Evolutionary conservation across 1,284 basidiomycete species (phyloP), one percentile per base, ranked within the genome.

Genomic region (Cystobasidiaceae sp.): DNA sequence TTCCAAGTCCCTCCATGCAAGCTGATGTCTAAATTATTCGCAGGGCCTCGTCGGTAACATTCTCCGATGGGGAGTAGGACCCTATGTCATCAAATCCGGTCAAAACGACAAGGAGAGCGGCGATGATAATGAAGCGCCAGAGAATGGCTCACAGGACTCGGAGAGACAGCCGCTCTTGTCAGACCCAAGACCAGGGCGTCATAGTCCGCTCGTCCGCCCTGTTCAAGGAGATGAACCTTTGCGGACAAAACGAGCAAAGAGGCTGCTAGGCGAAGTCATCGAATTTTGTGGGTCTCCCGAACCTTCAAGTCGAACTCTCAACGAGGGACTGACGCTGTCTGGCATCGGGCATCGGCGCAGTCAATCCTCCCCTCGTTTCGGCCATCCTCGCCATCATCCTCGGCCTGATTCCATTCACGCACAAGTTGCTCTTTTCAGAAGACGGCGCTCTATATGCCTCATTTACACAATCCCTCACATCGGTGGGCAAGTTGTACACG

Each of bases 401-500:
- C 5, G 77, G 77, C 8, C 39, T 75, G 3, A 72, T 76, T 27
- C 73, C 74, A 0, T 74, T 72, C 57, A 59, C 73, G 25, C 74
- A 71, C 17, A 55, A 67, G n/a, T 65, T 69, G 62, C 39, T 77
- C 15, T 77, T 76, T 58, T 57, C 70, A n/a, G 62, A 72, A 23
- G 65, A 67, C 11, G 71, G 68, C 11, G 67, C 57, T 37, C 59
- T 74, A 8, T 66, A 61, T 48, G 50, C 49, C 17, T 34, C 56
- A 59, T 69, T 54, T 43, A 74, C 65, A 28, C 71, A 60, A 59
- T 70, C 39, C 58, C 66, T 76, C 44, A 67, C 69, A 21, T 75
- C 74, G 27, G 58, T 78, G 1, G 76, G 77, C 19, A 59, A 69
- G 25, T 70, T 78, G 5, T 78, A 76, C 59, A 73, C 76, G 1